Conservation (phyloP, 495 filamentous ascomycete species). For the Aspergillus sclerotiicarbonarius region DNA sequence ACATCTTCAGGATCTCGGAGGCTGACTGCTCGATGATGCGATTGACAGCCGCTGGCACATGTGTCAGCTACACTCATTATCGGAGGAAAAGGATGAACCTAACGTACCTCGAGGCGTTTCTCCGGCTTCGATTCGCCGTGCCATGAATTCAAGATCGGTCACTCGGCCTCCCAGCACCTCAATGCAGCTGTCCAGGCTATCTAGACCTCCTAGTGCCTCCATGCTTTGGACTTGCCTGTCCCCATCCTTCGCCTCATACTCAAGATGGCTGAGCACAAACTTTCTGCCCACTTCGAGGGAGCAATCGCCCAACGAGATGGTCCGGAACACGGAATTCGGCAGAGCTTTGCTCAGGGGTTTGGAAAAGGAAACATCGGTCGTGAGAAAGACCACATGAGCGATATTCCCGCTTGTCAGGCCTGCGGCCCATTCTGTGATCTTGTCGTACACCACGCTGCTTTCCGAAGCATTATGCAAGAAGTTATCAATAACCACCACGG, state of each 20-base stretch:
- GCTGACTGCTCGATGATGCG: slow-evolving; percentile 87
- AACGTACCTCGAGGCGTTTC: slow-evolving; percentile 68
- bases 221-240: slow-evolving; percentile 35
- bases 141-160: slow-evolving; percentile 90
- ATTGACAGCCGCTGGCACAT: slow-evolving; percentile 64
- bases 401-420: slow-evolving; percentile 83
- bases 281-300: slow-evolving; percentile 80
- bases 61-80: slow-evolving; percentile 16
- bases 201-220: slow-evolving; percentile 52
- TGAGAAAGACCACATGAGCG: slow-evolving; percentile 96
- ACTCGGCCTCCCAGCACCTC: slow-evolving; percentile 80
- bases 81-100: neutral
- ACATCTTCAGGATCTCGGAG: slow-evolving; percentile 91
- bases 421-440: slow-evolving; percentile 89
- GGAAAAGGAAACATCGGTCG: slow-evolving; percentile 82
- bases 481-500: slow-evolving; percentile 92
- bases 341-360: slow-evolving; percentile 86
- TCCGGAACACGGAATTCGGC: slow-evolving; percentile 86
- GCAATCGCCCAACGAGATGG: slow-evolving; percentile 80
- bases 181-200: slow-evolving; percentile 80
- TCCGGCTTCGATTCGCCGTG: slow-evolving; percentile 84
- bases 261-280: slow-evolving; percentile 83
- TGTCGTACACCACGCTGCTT: slow-evolving; percentile 76
- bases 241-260: slow-evolving; percentile 44
- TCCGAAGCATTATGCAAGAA: slow-evolving; percentile 81